Evolutionary conservation across 2,329 filamentous ascomycete genomes (phyloP), one percentile per base, ranked within the genome.

Genomic region (Alternaria hordeiaustralica): DNA sequence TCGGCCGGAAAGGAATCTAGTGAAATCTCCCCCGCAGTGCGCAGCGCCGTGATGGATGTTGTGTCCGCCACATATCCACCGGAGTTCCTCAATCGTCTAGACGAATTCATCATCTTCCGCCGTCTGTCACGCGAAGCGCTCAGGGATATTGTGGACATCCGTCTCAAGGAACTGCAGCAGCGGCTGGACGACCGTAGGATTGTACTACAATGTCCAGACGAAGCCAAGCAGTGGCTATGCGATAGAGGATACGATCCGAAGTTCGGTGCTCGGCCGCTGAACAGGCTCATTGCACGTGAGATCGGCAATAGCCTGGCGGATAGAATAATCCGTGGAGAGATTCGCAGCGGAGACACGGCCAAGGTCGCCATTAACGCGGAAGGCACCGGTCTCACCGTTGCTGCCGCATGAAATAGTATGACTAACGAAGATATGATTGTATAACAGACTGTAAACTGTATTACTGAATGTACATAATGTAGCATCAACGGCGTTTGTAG

Each of bases 81-180:
- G 4, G 96, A 98, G 78, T 99, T 98, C 85, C 87, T 98, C 68
- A 98, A 99, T 82, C 89, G 96, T 20, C 93, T 98, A 66, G 95
- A 98, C 80, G 95, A 96, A 65, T 97, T 98, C 83, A 97, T 98
- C 78, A 84, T 98, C 75, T 98, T 98, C 86, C 95, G 94, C 81
- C 88, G 95, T 9, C 87, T 98, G 3, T 92, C 93, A 1, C 87
- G 86, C 28, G 84, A 86, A 18, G 94, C 95, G 15, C 86, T 98
- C 60, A 87, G 93, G 28, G 94, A 97, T 75, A 98, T 98, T 68
- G 94, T 97, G 53, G 93, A 98, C 75, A 97, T 98, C 67, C 89
- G 96, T 30, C 85, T 98, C 51, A 87, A 86, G 65, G 96, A 98
- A 82, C 85, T 98, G 8, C 94, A 97, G 80, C 82, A 83, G 56